phyloP scores from a whole-genome alignment of 805 yeast genomes.

The Kuraishia piskuri region DNA sequence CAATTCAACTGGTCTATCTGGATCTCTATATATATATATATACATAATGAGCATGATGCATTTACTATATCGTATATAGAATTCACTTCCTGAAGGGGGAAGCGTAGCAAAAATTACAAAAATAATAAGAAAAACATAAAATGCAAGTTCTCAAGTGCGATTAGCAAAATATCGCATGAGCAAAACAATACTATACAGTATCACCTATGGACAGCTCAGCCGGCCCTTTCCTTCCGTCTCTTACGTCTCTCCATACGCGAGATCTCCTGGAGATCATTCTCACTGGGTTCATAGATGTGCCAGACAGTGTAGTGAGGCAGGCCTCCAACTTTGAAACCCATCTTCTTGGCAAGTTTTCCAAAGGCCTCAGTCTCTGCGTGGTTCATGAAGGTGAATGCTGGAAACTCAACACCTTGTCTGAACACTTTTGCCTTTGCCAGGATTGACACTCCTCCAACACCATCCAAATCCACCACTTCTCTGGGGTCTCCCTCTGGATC shows the following conservation, averaged over 20 bases:
- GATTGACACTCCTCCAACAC: slow-evolving; percentile 84
- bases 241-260: slow-evolving; percentile 60
- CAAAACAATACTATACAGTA: neutral
- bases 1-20: neutral
- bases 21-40: neutral
- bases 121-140: neutral
- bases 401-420: slow-evolving; percentile 75
- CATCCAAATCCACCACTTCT: slow-evolving; percentile 66
- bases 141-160: neutral
- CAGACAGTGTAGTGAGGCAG: slow-evolving; percentile 84
- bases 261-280: slow-evolving; percentile 67
- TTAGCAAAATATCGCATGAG: neutral
- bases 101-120: neutral
- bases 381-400: slow-evolving; percentile 75
- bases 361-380: slow-evolving; percentile 88
- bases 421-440: slow-evolving; percentile 67
- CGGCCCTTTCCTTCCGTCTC: slow-evolving; percentile 25
- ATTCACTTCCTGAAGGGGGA: neutral
- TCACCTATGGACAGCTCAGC: neutral
- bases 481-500: slow-evolving; percentile 50
- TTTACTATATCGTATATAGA: neutral
- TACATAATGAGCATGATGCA: neutral
- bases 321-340: slow-evolving; percentile 83
- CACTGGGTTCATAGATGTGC: slow-evolving; percentile 89
- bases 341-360: slow-evolving; percentile 69